Percentiles rank a stretch among this genome's conserved stretches.
Evolutionary conservation across 495 filamentous ascomycete genomes (phyloP).

Genomic region (Aspergillus funiculosus): DNA sequence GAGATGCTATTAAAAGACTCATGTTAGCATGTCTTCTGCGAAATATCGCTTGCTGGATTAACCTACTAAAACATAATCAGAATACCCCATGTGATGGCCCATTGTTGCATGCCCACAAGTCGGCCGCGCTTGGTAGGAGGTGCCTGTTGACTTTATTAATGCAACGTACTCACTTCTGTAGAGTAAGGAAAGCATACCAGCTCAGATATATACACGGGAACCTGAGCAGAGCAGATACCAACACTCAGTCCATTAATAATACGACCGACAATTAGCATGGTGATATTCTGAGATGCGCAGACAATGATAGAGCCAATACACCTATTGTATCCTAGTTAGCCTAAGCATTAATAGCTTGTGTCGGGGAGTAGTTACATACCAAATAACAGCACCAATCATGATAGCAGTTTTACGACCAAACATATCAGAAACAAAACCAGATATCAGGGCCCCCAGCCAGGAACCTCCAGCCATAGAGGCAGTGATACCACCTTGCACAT

Average conservation of each 20-base stretch:
- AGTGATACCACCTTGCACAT: slow-evolving; percentile 55
- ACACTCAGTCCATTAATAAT: slow-evolving; percentile 72
- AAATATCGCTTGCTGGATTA: neutral
- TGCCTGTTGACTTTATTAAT: slow-evolving; percentile 26
- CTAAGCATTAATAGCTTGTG: neutral
- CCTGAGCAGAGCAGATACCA: slow-evolving; percentile 73
- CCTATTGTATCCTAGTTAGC: slow-evolving; percentile 29
- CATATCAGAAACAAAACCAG: slow-evolving; percentile 60
- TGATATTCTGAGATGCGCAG: slow-evolving; percentile 66
- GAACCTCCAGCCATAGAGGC: slow-evolving; percentile 71
- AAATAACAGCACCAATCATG: slow-evolving; percentile 56
- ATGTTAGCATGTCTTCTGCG: neutral
- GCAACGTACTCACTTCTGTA: too few species aligned
- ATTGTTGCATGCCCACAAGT: slow-evolving; percentile 67
- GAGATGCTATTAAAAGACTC: slow-evolving; percentile 20
- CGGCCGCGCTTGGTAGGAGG: slow-evolving; percentile 64
- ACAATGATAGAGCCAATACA: slow-evolving; percentile 61
- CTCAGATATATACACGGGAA: slow-evolving; percentile 75
- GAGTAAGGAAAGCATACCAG: slow-evolving; percentile 26
- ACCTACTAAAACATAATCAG: slow-evolving; percentile 65
- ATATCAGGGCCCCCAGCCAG: slow-evolving; percentile 64
- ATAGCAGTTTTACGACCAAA: slow-evolving; percentile 64
- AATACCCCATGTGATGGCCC: slow-evolving; percentile 79
- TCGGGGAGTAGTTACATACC: slow-evolving; percentile 39
- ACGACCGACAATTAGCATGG: slow-evolving; percentile 68